A percentile compares a stretch with the other conserved stretches of the same genome.
Conservation (phyloP, 2,329 filamentous ascomycete species). For the Monosporascus cannonballus region DNA sequence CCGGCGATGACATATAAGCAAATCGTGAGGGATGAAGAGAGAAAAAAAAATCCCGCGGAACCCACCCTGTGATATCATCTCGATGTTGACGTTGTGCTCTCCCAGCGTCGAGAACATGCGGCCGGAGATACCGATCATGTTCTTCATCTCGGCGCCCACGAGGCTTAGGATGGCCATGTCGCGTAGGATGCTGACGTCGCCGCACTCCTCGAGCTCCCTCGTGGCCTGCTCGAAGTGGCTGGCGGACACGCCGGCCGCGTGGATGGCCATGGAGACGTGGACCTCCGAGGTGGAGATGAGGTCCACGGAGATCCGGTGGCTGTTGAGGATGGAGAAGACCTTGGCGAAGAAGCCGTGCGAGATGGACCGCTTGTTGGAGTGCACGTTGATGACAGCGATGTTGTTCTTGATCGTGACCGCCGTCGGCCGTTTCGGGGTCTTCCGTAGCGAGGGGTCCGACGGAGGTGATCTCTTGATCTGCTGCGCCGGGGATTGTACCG, state of each 20-base stretch:
- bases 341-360: constrained; percentile 94
- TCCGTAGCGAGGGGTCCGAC: constrained; percentile 40
- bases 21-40: background rate
- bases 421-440: constrained; percentile 68
- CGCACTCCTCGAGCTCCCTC: constrained; percentile 69
- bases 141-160: constrained; percentile 94
- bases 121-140: constrained; percentile 90
- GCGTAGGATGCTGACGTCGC: constrained; percentile 82
- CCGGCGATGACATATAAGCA: background rate
- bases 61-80: constrained; percentile 98
- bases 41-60: background rate
- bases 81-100: constrained; percentile 91
- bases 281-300: constrained; percentile 96
- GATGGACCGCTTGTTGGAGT: constrained; percentile 93
- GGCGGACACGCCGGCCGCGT: constrained; percentile 63
- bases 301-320: constrained; percentile 83
- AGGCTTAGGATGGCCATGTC: constrained; percentile 95
- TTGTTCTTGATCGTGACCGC: constrained; percentile 96
- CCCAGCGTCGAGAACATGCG: constrained; percentile 93
- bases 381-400: constrained; percentile 95
- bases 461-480: constrained; percentile 50
- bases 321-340: constrained; percentile 87
- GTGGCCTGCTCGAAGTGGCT: constrained; percentile 62
- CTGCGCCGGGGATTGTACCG: constrained; percentile 45
- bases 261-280: constrained; percentile 94